phyloP scores from a whole-genome alignment of 768 basidiomycete species.

The Imleria badia region DNA sequence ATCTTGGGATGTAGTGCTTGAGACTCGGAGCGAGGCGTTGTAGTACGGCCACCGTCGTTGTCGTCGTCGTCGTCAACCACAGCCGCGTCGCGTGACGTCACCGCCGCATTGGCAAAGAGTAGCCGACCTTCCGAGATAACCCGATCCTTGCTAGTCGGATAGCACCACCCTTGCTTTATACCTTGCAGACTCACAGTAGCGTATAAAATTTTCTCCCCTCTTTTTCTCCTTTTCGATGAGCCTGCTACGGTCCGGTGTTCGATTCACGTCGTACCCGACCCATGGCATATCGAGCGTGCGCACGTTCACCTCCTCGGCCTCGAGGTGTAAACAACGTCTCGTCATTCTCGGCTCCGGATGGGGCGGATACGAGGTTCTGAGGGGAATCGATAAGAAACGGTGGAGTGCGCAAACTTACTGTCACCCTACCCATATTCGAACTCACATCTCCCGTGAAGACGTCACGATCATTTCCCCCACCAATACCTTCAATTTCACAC shows the following conservation, averaged over 20 bases:
- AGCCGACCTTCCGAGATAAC: constrained; percentile 13
- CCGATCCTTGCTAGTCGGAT: constrained; percentile 7
- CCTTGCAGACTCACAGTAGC: too few relatives aligned
- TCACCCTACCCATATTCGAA: not conserved
- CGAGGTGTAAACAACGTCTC: constrained; percentile 41
- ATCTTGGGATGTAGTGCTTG: constrained; percentile 34
- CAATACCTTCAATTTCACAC: constrained; percentile 42
- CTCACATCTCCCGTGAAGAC: constrained; percentile 40
- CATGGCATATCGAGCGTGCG: constrained; percentile 21
- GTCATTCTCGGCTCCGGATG: constrained; percentile 77
- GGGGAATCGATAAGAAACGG: constrained; percentile 65
- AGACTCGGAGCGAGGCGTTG: constrained; percentile 26
- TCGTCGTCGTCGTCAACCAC: not conserved
- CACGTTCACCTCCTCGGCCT: constrained; percentile 39
- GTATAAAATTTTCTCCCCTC: not conserved
- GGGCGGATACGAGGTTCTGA: constrained; percentile 72
- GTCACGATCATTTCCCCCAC: constrained; percentile 67
- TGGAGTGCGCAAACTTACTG: constrained; percentile 50
- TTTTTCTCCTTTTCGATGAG: constrained; percentile 10
- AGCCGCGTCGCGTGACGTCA: constrained; percentile 6
- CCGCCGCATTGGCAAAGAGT: not conserved
- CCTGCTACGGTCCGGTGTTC: constrained; percentile 11
- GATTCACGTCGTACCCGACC: not conserved
- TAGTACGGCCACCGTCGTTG: constrained; percentile 21
- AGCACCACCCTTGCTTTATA: not conserved